Conservation (phyloP, 257 asterid species). For the Solanum chmielewskii region DNA sequence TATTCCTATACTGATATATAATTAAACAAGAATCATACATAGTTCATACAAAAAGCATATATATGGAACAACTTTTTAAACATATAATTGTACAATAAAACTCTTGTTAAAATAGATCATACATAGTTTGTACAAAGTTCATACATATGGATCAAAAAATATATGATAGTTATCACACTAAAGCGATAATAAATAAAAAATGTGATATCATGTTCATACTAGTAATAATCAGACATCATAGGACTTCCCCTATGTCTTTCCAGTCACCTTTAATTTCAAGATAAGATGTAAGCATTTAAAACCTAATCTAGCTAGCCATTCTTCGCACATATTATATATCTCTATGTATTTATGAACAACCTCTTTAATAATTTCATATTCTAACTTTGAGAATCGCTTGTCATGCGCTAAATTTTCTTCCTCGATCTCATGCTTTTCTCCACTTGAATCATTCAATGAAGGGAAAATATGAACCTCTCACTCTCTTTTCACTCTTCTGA, state of each 20-base stretch:
- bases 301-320: neutral
- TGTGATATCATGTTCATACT: too few species aligned
- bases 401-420: neutral
- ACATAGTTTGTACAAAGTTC: too few species aligned
- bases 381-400: neutral
- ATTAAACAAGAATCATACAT: too few species aligned
- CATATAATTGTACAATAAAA: too few species aligned
- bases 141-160: too few species aligned
- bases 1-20: too few species aligned
- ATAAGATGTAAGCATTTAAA: neutral
- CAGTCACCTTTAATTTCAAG: neutral
- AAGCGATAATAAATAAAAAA: too few species aligned
- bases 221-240: neutral
- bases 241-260: neutral
- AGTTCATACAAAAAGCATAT: too few species aligned
- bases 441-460: neutral
- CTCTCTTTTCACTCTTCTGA: neutral
- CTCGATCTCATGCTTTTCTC: neutral
- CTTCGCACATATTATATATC: neutral
- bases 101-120: too few species aligned
- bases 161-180: too few species aligned
- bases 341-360: neutral
- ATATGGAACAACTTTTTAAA: too few species aligned
- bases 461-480: neutral
- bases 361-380: neutral